phyloP scores from a whole-genome alignment of 768 basidiomycete genomes.

The Auricularia sp. region DNA sequence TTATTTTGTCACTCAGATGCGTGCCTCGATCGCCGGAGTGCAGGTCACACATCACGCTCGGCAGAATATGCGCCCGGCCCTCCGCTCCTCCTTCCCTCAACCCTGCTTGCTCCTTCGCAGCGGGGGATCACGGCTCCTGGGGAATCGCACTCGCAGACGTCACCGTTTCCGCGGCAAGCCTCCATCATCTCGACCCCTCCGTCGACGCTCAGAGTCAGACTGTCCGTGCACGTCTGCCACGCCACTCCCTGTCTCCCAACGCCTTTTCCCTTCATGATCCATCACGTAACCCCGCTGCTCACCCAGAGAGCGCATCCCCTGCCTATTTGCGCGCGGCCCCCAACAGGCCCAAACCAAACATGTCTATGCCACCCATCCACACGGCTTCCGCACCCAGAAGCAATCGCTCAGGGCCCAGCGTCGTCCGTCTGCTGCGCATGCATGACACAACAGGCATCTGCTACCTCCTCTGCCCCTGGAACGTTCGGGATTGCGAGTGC shows the following conservation, averaged over 20 bases:
- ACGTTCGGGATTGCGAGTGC: neutral
- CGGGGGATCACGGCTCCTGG: neutral
- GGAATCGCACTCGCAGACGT: neutral
- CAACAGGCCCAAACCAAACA: neutral
- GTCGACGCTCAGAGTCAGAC: too few species aligned
- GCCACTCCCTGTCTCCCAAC: neutral
- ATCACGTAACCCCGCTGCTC: neutral
- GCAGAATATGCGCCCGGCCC: too few species aligned
- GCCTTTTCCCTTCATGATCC: neutral
- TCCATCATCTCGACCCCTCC: neutral
- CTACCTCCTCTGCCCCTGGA: neutral
- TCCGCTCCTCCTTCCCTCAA: neutral
- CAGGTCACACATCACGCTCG: neutral
- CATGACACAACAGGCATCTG: neutral
- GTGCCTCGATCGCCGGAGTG: neutral
- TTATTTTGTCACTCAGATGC: conserved; percentile 1
- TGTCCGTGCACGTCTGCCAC: neutral
- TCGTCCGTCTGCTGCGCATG: neutral
- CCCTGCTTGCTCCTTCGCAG: neutral
- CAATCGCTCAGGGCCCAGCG: neutral
- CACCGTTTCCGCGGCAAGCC: neutral
- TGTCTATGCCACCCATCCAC: neutral
- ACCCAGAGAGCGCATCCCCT: neutral
- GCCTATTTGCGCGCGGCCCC: neutral
- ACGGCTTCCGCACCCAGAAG: neutral